Base-by-base conservation (phyloP, 257 asterid species). In the Rubia yunnanensis region DNA sequence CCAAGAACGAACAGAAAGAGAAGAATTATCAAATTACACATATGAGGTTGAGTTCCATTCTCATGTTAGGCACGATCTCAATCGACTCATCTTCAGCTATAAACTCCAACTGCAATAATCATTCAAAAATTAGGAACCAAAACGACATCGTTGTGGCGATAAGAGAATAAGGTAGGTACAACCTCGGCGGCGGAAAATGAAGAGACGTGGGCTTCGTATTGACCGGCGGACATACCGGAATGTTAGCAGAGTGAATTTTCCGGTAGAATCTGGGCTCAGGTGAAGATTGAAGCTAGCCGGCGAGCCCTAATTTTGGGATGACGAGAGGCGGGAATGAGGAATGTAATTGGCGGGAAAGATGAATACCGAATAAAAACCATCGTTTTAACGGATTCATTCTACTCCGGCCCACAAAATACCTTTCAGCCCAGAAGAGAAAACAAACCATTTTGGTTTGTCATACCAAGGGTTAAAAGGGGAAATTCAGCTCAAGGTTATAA, bases 151-250 rank as follows among this genome's bases (percentile, higher is more conserved):
- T 44, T 5, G 4, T 22, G 23, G 18, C 10, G 46, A 58, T 15
- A 39, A 9, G 3, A 36, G 32, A 23, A 13, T n/a, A 11, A 46
- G 7, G 23, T 3, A 2, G 30, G n/a, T n/a, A n/a, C 0, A 10
- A 92, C 97, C 97, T 92, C 97, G 5, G 95, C 85, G 1, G 96
- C 95, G 39, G 97, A 84, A 73, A 89, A 85, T 31, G 89, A 81
- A 49, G 90, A 75, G 27, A 74, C 83, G 4, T 76, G 78, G 24
- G 86, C 70, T 66, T 85, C 88, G 18, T 88, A 78, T 70, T 78
- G 63, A 64, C 58, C 74, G 2, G 92, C 72, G 1, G 92, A 83
- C 98, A 92, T 88, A 74, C 53, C n/a, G n/a, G 58, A 10, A 3
- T 30, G 30, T 9, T 60, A 7, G 17, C 49, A 3, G 10, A 26